Conservation (phyloP, 2,329 filamentous ascomycete genomes). For the Trichophyton benhamiae region DNA sequence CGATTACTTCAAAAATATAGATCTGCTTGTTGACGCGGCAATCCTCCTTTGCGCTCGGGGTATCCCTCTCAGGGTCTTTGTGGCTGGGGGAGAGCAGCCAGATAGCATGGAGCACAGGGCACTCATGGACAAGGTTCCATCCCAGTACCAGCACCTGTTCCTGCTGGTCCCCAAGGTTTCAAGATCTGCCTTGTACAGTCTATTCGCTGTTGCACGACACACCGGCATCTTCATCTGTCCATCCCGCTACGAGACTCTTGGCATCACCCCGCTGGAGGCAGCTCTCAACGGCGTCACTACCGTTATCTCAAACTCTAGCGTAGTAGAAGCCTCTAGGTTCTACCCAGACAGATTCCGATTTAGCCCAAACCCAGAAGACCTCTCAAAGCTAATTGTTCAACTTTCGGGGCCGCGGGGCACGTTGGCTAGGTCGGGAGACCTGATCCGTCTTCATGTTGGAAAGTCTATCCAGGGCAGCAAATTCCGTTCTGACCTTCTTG, state of each 20-base stretch:
- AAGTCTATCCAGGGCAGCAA: constrained; percentile 1
- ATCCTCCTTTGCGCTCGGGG: background rate
- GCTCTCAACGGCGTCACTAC: background rate
- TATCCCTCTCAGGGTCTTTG: background rate
- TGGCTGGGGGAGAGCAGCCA: background rate
- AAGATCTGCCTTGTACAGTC: background rate
- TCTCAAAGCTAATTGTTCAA: background rate
- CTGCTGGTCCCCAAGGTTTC: background rate
- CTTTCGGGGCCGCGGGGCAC: background rate
- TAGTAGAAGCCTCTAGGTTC: background rate
- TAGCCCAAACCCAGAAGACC: background rate
- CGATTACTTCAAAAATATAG: constrained; percentile 1
- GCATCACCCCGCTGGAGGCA: background rate
- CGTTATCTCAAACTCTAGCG: background rate
- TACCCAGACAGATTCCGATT: background rate
- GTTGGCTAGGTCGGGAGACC: background rate
- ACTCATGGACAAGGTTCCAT: background rate
- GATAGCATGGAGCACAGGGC: background rate
- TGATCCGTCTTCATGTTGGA: background rate
- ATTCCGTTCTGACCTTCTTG: background rate
- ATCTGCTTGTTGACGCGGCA: constrained; percentile 1
- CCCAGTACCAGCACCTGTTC: background rate
- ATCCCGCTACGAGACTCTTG: constrained; percentile 3
- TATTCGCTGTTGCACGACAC: background rate
- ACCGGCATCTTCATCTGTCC: background rate